Conservation (phyloP, 176 grass and related monocot species). For the Themeda triandra region DNA sequence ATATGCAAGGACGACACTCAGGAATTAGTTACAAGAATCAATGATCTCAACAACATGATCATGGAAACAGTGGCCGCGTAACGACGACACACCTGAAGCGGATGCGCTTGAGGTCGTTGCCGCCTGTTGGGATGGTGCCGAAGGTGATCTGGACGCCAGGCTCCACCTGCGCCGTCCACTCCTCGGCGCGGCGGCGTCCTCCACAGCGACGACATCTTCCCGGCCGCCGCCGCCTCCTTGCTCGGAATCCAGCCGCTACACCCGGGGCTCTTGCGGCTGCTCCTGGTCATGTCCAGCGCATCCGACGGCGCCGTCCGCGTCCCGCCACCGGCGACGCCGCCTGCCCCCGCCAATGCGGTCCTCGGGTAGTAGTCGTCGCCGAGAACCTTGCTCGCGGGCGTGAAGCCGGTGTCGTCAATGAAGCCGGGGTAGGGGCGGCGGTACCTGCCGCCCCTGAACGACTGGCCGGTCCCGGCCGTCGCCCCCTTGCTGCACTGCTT, state of each 20-base stretch:
- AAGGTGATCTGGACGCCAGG: conserved; percentile 98
- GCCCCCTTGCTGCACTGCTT: conserved; percentile 63
- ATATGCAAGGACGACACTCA: background rate
- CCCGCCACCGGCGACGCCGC: background rate
- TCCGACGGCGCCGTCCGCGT: conserved; percentile 34
- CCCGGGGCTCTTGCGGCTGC: conserved; percentile 21
- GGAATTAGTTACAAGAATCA: background rate
- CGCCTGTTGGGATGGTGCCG: conserved; percentile 64
- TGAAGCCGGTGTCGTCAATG: conserved; percentile 42
- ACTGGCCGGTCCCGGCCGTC: too few relatives aligned
- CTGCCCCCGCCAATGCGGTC: background rate
- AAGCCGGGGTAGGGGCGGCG: conserved; percentile 42
- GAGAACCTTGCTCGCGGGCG: background rate
- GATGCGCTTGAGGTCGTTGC: conserved; percentile 98
- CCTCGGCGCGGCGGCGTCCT: conserved; percentile 52
- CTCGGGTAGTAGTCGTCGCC: conserved; percentile 36
- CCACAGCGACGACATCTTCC: conserved; percentile 32
- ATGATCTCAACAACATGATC: too few relatives aligned
- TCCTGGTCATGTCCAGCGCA: conserved; percentile 41
- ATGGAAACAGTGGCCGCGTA: too few relatives aligned
- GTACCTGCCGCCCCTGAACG: conserved; percentile 40
- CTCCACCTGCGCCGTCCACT: conserved; percentile 96
- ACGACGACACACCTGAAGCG: conserved; percentile 67
- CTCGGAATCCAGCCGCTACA: conserved; percentile 5
- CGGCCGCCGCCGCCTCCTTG: conserved; percentile 6